Base-by-base conservation (phyloP, 345 rosid genomes). In the Reutealis trisperma region DNA sequence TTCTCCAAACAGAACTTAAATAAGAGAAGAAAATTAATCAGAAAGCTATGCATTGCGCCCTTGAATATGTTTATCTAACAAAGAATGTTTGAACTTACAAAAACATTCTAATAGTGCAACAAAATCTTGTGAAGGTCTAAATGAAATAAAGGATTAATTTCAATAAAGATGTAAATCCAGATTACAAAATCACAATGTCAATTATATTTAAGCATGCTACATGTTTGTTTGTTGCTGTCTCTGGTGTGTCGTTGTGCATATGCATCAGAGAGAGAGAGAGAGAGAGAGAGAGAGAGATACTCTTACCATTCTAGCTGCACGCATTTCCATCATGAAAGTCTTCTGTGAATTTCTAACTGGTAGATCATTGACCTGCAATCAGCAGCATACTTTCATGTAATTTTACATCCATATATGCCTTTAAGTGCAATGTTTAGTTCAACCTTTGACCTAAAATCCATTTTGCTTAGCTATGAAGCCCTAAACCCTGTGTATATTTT, bases 311-410 rank as follows among this genome's bases (percentile, higher is more conserved):
- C 95, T 87, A 13, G 97, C 86, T n/a, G 99, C 97, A 21, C 96
- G 97, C 95, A 88, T 89, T 83, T 94, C 98, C 99, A 93, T 93
- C 97, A 89, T 91, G 84, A 87, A 87, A 45, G 95, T 87, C 85
- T 94, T 95, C 74, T 94, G 98, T 1, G 94, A 85, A 80, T 93
- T 94, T 83, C 94, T 87, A 67, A 94, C 96, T n/a, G n/a, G n/a
- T n/a, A n/a, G n/a, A n/a, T n/a, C n/a, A n/a, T n/a, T n/a, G n/a
- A n/a, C n/a, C n/a, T 0, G 88, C 69, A 78, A 41, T 25, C 30
- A 81, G 75, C 51, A 82, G 63, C 30, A 55, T 41, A 14, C 59
- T 15, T 58, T 58, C 47, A 67, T 21, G 66, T 72, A 32, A 69
- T 57, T 65, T 49, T 73, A 21, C 30, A 13, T 49, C 42, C 14